Percentiles rank a stretch among this genome's conserved stretches.
Evolutionary conservation across 2,329 filamentous ascomycete genomes (phyloP).

Genomic region (Tolypocladium nubicola): DNA sequence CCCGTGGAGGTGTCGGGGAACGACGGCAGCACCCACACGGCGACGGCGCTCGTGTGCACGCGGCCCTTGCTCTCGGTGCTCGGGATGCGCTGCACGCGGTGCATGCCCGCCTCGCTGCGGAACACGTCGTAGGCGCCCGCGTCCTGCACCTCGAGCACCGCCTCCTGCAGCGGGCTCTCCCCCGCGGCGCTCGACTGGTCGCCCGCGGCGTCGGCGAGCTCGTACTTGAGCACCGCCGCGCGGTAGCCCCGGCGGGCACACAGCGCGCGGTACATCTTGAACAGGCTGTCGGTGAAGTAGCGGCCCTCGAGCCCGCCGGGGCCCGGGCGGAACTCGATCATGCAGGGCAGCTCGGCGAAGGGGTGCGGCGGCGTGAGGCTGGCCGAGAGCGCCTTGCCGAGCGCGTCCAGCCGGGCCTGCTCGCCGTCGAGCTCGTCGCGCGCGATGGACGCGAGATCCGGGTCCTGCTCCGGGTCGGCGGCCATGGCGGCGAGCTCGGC

Average conservation of each 20-base stretch:
- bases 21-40: slow-evolving; percentile 83
- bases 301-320: slow-evolving; percentile 86
- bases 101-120: slow-evolving; percentile 84
- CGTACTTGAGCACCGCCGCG: slow-evolving; percentile 65
- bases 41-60: slow-evolving; percentile 86
- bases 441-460: slow-evolving; percentile 68
- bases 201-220: slow-evolving; percentile 57
- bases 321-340: slow-evolving; percentile 85
- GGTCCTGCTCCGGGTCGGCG: slow-evolving; percentile 35
- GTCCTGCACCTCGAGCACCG: slow-evolving; percentile 71
- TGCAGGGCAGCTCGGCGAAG: slow-evolving; percentile 80
- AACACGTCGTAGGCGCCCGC: slow-evolving; percentile 72
- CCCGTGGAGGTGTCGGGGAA: slow-evolving; percentile 52
- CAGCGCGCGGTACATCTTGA: slow-evolving; percentile 81
- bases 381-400: slow-evolving; percentile 60
- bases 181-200: slow-evolving; percentile 40
- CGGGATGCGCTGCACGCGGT: slow-evolving; percentile 88
- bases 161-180: slow-evolving; percentile 70
- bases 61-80: slow-evolving; percentile 84
- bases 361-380: slow-evolving; percentile 80
- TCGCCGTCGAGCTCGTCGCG: slow-evolving; percentile 71
- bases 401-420: slow-evolving; percentile 44
- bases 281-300: slow-evolving; percentile 77
- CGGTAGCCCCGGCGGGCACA: slow-evolving; percentile 61
- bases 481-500: slow-evolving; percentile 40